phyloP scores from a whole-genome alignment of 2,329 filamentous ascomycete species.

The Thelonectria blattea region DNA sequence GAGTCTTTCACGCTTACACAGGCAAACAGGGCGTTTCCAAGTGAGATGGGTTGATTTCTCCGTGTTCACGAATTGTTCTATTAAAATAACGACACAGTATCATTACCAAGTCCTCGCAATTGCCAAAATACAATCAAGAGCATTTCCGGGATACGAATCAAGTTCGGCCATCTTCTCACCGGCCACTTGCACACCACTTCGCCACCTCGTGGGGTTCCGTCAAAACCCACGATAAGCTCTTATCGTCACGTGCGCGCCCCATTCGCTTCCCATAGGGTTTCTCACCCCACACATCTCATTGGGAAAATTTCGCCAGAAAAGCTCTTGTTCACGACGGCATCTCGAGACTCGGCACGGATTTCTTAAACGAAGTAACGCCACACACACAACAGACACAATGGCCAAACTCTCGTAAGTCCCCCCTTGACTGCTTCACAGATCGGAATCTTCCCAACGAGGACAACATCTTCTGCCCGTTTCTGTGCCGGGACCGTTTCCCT shows the following conservation, averaged over 20 bases:
- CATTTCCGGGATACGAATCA: no score
- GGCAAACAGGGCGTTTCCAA: no score
- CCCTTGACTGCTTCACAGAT: constrained; percentile 5
- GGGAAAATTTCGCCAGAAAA: constrained; percentile 45
- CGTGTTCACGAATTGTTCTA: no score
- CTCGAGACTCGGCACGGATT: constrained; percentile 46
- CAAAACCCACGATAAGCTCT: constrained; percentile 26
- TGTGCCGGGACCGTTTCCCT: constrained; percentile 14
- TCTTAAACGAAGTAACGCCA: constrained; percentile 48
- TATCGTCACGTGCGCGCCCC: constrained; percentile 44
- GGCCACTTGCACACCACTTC: no score
- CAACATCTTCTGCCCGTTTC: constrained; percentile 27
- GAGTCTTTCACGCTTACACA: neutral
- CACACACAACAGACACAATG: constrained; percentile 60
- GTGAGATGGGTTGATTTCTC: no score
- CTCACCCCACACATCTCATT: constrained; percentile 46
- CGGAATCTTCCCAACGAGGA: neutral
- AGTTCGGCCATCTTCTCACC: no score
- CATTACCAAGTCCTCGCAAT: no score
- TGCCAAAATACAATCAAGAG: no score
- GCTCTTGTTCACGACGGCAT: constrained; percentile 45
- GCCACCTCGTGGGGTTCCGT: neutral
- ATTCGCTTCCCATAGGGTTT: constrained; percentile 48
- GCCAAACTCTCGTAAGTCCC: constrained; percentile 67
- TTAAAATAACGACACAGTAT: no score